Evolutionary conservation across 495 filamentous ascomycete species (phyloP).

Genomic region (Penicillium robsamsonii): DNA sequence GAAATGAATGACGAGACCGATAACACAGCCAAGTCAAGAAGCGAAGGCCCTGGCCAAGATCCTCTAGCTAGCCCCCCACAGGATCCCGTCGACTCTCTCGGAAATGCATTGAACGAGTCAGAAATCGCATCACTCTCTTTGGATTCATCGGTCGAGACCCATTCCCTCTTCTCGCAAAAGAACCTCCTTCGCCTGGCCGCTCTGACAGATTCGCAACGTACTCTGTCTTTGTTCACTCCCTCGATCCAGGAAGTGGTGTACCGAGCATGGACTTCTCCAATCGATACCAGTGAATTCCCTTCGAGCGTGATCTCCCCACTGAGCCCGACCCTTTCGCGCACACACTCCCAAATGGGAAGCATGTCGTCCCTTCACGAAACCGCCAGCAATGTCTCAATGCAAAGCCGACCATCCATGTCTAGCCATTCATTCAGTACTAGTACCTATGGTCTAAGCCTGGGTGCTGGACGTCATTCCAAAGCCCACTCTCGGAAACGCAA

Average conservation of each 20-base stretch:
- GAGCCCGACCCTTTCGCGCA: constrained; percentile 52
- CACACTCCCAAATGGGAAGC: constrained; percentile 60
- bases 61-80: constrained; percentile 76
- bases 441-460: constrained; percentile 61
- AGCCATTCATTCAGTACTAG: constrained; percentile 38
- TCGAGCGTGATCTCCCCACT: constrained; percentile 55
- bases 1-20: constrained; percentile 38
- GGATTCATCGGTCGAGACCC: constrained; percentile 70
- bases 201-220: constrained; percentile 78
- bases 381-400: constrained; percentile 42
- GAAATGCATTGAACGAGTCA: constrained; percentile 69
- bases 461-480: constrained; percentile 62
- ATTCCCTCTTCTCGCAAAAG: constrained; percentile 87
- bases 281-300: constrained; percentile 63
- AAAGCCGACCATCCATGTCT: constrained; percentile 37
- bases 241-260: constrained; percentile 81
- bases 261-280: constrained; percentile 83
- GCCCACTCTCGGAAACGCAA: constrained; percentile 75
- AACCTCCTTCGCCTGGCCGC: constrained; percentile 75
- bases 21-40: constrained; percentile 21
- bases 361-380: constrained; percentile 54
- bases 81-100: constrained; percentile 71
- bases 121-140: constrained; percentile 73
- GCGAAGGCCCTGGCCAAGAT: constrained; percentile 59
- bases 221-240: constrained; percentile 83